These are phyloP conservation scores for Psidium guajava DNA, from an alignment of 345 rosid genomes.

Conservation along the genomic window DNA sequence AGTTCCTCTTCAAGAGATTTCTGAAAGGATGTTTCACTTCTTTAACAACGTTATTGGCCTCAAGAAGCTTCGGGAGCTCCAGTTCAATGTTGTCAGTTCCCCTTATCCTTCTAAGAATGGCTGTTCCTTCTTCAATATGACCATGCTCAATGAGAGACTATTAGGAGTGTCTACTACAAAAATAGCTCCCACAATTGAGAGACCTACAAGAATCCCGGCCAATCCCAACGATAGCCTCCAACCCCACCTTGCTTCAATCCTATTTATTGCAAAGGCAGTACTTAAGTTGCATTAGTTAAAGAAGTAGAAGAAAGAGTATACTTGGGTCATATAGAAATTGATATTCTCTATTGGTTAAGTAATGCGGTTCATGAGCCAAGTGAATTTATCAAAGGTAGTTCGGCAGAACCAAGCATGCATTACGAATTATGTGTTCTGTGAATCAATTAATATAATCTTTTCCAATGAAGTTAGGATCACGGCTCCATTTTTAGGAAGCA, in stretches of 20 bases:
- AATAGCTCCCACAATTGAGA: conserved; percentile 65
- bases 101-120: too few relatives aligned
- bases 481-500: background rate
- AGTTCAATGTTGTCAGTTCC: too few relatives aligned
- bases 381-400: background rate
- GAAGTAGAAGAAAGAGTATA: background rate
- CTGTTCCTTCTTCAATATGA: too few relatives aligned
- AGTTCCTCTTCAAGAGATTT: too few relatives aligned
- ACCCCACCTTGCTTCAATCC: conserved; percentile 78
- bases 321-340: background rate
- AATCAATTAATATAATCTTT: background rate
- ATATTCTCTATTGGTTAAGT: background rate
- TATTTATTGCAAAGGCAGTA: conserved; percentile 8
- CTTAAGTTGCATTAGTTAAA: background rate
- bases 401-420: background rate
- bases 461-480: background rate
- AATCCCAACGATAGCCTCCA: conserved; percentile 87
- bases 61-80: too few relatives aligned
- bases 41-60: too few relatives aligned
- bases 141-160: too few relatives aligned
- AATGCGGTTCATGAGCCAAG: background rate
- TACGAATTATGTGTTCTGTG: background rate
- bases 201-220: conserved; percentile 77
- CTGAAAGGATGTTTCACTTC: too few relatives aligned
- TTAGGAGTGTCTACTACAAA: conserved; percentile 35